phyloP scores from a whole-genome alignment of 352 stramenopile genomes.

The Plasmopara halstedii region DNA sequence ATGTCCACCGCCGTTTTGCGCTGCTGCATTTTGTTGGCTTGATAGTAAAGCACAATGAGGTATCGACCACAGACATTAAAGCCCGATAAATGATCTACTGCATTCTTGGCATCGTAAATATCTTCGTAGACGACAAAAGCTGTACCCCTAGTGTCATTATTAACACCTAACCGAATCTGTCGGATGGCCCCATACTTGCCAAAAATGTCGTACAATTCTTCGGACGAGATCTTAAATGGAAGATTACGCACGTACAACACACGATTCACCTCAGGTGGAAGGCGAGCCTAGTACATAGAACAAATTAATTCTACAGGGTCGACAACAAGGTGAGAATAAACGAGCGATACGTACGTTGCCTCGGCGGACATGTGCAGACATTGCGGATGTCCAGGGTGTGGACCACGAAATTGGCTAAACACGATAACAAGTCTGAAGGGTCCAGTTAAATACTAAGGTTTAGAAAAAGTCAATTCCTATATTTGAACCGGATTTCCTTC shows the following conservation, averaged over 20 bases:
- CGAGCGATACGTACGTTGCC: constrained; percentile 38
- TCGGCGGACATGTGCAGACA: constrained; percentile 50
- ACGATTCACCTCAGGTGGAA: constrained; percentile 98
- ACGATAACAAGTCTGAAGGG: no score
- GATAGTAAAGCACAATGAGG: constrained; percentile 99
- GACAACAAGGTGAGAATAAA: neutral
- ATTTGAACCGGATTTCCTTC: no score
- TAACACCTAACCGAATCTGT: constrained; percentile 92
- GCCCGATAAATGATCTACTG: constrained; percentile 97
- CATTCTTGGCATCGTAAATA: constrained; percentile 99
- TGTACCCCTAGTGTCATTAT: constrained; percentile 94
- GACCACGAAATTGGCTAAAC: neutral
- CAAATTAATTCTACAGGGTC: neutral
- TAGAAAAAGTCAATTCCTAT: no score
- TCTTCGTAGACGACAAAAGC: constrained; percentile 99
- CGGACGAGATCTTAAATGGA: constrained; percentile 97
- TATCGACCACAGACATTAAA: constrained; percentile 99
- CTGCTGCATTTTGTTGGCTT: constrained; percentile 84
- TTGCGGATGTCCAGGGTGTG: constrained; percentile 1
- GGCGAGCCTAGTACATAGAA: constrained; percentile 47
- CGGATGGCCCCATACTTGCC: constrained; percentile 99
- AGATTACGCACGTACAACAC: constrained; percentile 97
- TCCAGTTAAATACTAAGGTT: no score
- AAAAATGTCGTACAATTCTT: constrained; percentile 99
- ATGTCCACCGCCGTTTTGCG: constrained; percentile 32